These are phyloP conservation scores for Hortiboletus campestris DNA, from an alignment of 768 basidiomycete genomes.

Conservation along the genomic window DNA sequence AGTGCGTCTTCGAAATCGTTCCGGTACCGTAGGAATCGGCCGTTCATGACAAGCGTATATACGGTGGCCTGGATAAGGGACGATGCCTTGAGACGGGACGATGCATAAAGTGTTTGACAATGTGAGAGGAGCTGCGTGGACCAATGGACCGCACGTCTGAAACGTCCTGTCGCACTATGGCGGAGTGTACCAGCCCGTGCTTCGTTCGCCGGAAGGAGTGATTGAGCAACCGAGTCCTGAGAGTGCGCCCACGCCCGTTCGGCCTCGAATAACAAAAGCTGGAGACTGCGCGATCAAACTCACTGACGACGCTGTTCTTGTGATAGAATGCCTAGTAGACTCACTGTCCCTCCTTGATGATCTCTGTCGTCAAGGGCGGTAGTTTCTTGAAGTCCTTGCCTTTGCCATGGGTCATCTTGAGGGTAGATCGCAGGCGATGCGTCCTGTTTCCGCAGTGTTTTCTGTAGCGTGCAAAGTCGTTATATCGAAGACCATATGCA, in stretches of 20 bases:
- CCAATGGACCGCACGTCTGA: constrained; percentile 78
- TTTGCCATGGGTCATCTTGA: constrained; percentile 86
- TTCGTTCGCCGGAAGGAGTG: constrained; percentile 51
- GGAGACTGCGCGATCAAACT: constrained; percentile 48
- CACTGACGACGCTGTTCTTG: constrained; percentile 8
- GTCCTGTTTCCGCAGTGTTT: constrained; percentile 92
- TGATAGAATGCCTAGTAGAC: constrained; percentile 26
- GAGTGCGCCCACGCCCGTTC: constrained; percentile 92
- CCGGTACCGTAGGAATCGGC: constrained; percentile 76
- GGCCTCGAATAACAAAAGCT: constrained; percentile 83
- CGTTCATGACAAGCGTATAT: constrained; percentile 79
- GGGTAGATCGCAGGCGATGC: constrained; percentile 78
- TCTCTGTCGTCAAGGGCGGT: constrained; percentile 63
- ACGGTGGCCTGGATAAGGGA: constrained; percentile 67
- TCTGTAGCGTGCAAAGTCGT: constrained; percentile 86
- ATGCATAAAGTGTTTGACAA: constrained; percentile 60
- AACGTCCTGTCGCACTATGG: constrained; percentile 74
- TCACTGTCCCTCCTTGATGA: constrained; percentile 82
- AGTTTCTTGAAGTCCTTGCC: constrained; percentile 88
- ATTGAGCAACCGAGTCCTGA: constrained; percentile 64
- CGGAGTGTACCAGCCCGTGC: constrained; percentile 56
- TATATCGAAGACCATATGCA: constrained; percentile 88
- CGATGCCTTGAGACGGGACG: constrained; percentile 51
- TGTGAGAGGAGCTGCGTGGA: constrained; percentile 73
- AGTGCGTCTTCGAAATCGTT: constrained; percentile 76